A percentile compares a stretch with the other conserved stretches of the same genome.
Conservation (phyloP, 1,139 yeast species). For the Taphrina sp. region DNA sequence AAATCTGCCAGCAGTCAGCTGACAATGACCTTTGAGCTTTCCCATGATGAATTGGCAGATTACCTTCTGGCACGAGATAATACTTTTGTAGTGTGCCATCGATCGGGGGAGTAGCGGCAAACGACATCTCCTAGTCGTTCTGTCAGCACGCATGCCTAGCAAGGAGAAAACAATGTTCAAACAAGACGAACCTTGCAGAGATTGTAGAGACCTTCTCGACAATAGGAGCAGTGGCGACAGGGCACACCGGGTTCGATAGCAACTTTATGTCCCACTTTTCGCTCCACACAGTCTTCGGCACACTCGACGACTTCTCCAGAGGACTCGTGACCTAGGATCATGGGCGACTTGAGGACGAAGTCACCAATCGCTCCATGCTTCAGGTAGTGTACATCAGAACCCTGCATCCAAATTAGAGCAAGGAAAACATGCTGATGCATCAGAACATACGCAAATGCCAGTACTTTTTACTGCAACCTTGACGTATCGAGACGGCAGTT, state of each 20-base stretch:
- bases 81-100: constrained; percentile 70
- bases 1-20: constrained; percentile 51
- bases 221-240: constrained; percentile 64
- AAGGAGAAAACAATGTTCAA: no score
- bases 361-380: constrained; percentile 74
- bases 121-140: constrained; percentile 68
- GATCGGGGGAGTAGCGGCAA: constrained; percentile 82
- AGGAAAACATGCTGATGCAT: not conserved
- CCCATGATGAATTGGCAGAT: no score
- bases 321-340: constrained; percentile 62
- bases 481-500: constrained; percentile 48
- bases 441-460: constrained; percentile 71
- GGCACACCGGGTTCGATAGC: constrained; percentile 70
- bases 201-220: constrained; percentile 73
- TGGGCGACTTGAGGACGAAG: constrained; percentile 52
- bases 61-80: constrained; percentile 64
- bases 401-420: not conserved
- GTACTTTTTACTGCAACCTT: constrained; percentile 72
- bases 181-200: constrained; percentile 60
- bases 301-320: constrained; percentile 61
- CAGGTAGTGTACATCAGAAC: constrained; percentile 62
- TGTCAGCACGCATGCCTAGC: no score
- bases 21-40: not conserved
- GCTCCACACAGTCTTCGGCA: constrained; percentile 56
- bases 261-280: constrained; percentile 61